Percentiles rank a stretch among this genome's conserved stretches.
phyloP scores from a whole-genome alignment of 257 asterid species.

The Avicennia marina region DNA sequence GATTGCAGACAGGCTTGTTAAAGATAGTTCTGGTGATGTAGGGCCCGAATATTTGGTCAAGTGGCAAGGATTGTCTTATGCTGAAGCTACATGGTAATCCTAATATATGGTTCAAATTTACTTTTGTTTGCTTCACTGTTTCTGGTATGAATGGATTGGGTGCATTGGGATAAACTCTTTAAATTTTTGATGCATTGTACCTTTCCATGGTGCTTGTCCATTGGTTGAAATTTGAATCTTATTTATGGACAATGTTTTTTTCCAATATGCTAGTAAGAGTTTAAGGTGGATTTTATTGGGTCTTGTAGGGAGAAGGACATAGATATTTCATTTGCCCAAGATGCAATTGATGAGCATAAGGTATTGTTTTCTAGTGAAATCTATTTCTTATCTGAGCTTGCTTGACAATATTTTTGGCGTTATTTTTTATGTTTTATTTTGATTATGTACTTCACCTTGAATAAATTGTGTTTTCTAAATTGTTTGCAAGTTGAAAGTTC shows the following conservation, averaged over 20 bases:
- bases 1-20: constrained; percentile 73
- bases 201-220: constrained; percentile 9
- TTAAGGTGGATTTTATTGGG: constrained; percentile 14
- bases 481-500: no score
- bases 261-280: constrained; percentile 10
- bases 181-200: no score
- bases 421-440: no score
- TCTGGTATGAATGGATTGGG: neutral
- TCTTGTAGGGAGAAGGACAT: constrained; percentile 85
- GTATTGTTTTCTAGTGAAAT: constrained; percentile 34
- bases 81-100: constrained; percentile 94
- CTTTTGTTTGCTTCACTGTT: constrained; percentile 12
- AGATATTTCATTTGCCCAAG: constrained; percentile 88
- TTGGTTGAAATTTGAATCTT: constrained; percentile 7
- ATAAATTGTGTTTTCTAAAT: no score
- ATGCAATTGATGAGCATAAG: constrained; percentile 96
- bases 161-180: no score
- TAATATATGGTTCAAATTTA: constrained; percentile 12
- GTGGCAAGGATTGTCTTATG: constrained; percentile 98
- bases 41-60: constrained; percentile 94
- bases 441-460: no score
- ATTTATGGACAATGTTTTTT: neutral
- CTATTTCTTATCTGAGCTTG: constrained; percentile 10
- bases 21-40: constrained; percentile 70
- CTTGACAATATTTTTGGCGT: constrained; percentile 14